Conservation (phyloP, 2,329 filamentous ascomycete genomes). For the Septoria petroselini region DNA sequence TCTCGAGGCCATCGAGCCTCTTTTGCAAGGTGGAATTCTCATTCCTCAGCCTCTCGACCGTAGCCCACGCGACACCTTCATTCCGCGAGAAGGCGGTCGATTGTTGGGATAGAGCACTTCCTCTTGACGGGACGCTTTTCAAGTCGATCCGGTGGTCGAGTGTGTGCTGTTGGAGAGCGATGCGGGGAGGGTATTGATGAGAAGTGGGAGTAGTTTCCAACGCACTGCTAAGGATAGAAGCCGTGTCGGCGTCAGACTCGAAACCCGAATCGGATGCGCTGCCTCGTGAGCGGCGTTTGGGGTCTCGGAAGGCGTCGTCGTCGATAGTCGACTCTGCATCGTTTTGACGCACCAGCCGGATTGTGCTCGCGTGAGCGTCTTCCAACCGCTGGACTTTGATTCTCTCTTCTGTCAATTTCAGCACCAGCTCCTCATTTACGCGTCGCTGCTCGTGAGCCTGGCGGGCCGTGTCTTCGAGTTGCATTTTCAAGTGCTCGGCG, state of each 20-base stretch:
- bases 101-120: conserved; percentile 14
- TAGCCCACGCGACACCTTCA: conserved; percentile 51
- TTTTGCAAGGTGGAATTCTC: conserved; percentile 55
- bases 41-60: conserved; percentile 49
- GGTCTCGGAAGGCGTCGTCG: conserved; percentile 23
- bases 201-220: conserved; percentile 37
- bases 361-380: conserved; percentile 26
- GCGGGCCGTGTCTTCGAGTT: conserved; percentile 59
- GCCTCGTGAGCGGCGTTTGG: conserved; percentile 32
- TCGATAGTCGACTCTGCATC: conserved; percentile 20
- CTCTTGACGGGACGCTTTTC: conserved; percentile 13
- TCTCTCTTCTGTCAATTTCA: conserved; percentile 48
- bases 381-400: conserved; percentile 40
- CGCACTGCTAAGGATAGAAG: conserved; percentile 48
- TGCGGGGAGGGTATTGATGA: conserved; percentile 15
- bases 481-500: conserved; percentile 56
- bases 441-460: conserved; percentile 56
- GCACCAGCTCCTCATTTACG: conserved; percentile 52
- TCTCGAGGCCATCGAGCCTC: conserved; percentile 53
- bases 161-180: conserved; percentile 31
- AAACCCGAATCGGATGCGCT: conserved; percentile 56
- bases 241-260: conserved; percentile 56
- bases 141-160: conserved; percentile 17
- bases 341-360: conserved; percentile 25
- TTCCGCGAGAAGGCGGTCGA: conserved; percentile 32